Base-by-base conservation (phyloP, 495 filamentous ascomycete genomes). In the Daldinia concentrica region DNA sequence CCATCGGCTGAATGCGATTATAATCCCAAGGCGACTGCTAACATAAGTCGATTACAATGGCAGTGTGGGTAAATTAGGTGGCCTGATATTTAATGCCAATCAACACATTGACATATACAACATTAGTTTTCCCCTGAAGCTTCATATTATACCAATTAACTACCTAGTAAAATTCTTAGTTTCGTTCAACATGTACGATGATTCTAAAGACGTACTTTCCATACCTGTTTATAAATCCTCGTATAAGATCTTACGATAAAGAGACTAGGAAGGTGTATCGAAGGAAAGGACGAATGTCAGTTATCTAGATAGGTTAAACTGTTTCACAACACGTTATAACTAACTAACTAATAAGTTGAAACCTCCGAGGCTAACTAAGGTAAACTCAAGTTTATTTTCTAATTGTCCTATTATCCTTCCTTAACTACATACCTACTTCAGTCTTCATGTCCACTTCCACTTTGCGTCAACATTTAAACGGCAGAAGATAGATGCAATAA, bases 51-150 rank as follows among this genome's bases (percentile, higher is more conserved):
- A 36, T 1, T 11, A 22, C 9, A 22, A 19, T 37, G 3, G 58
- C 51, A 37, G 52, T 69, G 2, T 69, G 66, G 66, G 54, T 69
- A 69, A 69, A 69, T 69, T 58, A n/a, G 17, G 27, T 17, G 43
- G 34, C 8, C 17, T 48, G 17, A 37, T 36, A 24, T 17, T 34
- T 62, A 57, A n/a, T n/a, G n/a, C 66, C 43, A 69, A 69, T 59
- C 59, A 64, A 26, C 19, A 24, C 26, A 30, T 15, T 22, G 6
- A 12, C 7, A 41, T 1, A 41, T 41, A 41, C 17, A 15, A 15
- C n/a, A n/a, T n/a, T n/a, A 17, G n/a, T 17, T 41, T 4, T 14
- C 15, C 37, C 37, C 37, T 41, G 15, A 5, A 41, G 4, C 3
- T 0, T 41, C 6, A 17, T 15, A 37, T n/a, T 7, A n/a, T 41